Base-by-base conservation (phyloP, 208 protist species). In the Trypanosoma mega region DNA sequence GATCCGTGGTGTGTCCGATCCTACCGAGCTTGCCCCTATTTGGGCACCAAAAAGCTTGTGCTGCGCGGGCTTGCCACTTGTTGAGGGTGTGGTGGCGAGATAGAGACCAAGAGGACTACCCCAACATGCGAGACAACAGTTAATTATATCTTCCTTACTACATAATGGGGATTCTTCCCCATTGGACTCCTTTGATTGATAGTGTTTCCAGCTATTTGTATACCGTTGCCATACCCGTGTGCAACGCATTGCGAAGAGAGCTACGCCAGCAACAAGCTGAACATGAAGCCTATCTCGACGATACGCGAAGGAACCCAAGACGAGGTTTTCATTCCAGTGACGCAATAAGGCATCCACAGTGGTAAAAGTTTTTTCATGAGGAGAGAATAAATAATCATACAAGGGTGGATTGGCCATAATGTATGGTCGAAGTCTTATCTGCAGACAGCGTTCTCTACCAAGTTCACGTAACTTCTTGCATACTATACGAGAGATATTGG, bases 91-190 rank as follows among this genome's bases (percentile, higher is more conserved):
- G 0, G 75, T 58, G 7, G 64, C 51, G 1, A 90, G 29, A 63
- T 85, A 78, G 11, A 89, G 60, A 34, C 72, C 82, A 6, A 89
- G 68, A 4, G 86, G 86, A 49, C 75, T 87, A 34, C 74, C 79
- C 72, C 79, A 82, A 56, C 67, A 76, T 2, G 79, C 80, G 12
- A 86, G 30, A 54, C 72, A 80, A 33, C 68, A 55, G 16, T 68
- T 66, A 33, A 93, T 56, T 45, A 89, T 81, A 5, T 78, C 79
- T 24, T 79, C 75, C 55, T 85, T 88, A 12, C 60, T 63, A 59
- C 63, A 81, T 5, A 39, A 12, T 39, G 61, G 67, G n/a, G 51
- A 47, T n/a, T 62, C 47, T 0, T 70, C 55, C n/a, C 23, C 29
- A 41, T 2, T 48, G 6, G 24, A 24, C 33, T 76, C 54, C 3